Conservation (phyloP, 768 basidiomycete species). For the Leucocoprinus birnbaumii region DNA sequence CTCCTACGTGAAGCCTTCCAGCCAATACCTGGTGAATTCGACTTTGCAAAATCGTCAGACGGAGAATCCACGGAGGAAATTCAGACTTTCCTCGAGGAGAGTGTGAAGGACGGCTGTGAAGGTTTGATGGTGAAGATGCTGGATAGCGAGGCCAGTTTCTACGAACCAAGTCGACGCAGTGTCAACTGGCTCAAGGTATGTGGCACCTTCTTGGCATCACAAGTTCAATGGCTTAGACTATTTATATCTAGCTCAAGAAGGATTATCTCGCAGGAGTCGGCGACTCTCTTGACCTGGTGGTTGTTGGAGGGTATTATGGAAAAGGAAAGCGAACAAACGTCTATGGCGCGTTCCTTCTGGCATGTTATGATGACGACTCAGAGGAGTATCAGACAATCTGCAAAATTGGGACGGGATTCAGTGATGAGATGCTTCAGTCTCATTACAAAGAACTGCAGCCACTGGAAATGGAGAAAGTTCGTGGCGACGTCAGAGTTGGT, state of each 20-base stretch:
- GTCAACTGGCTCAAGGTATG: conserved; percentile 97
- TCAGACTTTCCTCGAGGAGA: conserved; percentile 90
- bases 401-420: conserved; percentile 99
- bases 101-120: conserved; percentile 97
- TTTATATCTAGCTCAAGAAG: conserved; percentile 79
- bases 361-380: conserved; percentile 92
- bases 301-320: conserved; percentile 97
- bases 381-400: conserved; percentile 97
- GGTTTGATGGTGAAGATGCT: conserved; percentile 99
- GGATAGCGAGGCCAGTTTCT: conserved; percentile 85
- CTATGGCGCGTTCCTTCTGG: conserved; percentile 96
- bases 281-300: conserved; percentile 95
- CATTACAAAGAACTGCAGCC: conserved; percentile 84
- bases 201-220: not conserved
- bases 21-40: conserved; percentile 84
- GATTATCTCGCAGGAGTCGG: conserved; percentile 96
- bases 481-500: conserved; percentile 85
- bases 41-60: conserved; percentile 90
- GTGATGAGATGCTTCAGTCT: conserved; percentile 80
- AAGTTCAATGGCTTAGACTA: conserved; percentile 5
- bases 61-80: conserved; percentile 90
- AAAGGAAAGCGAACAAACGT: conserved; percentile 97
- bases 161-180: conserved; percentile 93
- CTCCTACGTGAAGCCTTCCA: conserved; percentile 80
- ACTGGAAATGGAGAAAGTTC: conserved; percentile 63